Percentiles rank a stretch among this genome's conserved stretches.
Conservation (phyloP, 495 filamentous ascomycete species). For the Hypoxylon rickii region DNA sequence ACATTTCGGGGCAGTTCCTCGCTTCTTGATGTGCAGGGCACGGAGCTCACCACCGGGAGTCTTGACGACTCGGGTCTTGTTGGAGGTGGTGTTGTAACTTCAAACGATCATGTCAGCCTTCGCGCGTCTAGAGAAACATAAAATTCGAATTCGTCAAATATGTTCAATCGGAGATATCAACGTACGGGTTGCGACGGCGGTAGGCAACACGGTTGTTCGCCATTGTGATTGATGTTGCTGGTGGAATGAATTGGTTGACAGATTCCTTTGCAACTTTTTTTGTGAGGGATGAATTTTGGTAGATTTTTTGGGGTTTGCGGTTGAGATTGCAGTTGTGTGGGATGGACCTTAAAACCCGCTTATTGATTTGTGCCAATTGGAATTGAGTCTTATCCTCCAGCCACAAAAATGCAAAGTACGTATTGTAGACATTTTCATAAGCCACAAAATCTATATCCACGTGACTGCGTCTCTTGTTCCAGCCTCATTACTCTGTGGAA, state of each 20-base stretch:
- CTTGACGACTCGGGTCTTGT: conserved; percentile 94
- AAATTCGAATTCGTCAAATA: conserved; percentile 13
- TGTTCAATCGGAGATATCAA: conserved; percentile 36
- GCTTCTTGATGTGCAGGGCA: conserved; percentile 99
- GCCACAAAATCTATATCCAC: conserved; percentile 24
- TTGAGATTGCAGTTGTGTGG: conserved; percentile 31
- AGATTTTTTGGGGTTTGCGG: conserved; percentile 6
- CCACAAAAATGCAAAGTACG: too few relatives aligned
- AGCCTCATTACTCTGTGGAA: neutral
- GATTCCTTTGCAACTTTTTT: conserved; percentile 47
- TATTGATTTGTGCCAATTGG: conserved; percentile 34
- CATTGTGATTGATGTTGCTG: conserved; percentile 65
- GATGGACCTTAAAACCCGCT: conserved; percentile 38
- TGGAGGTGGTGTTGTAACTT: conserved; percentile 95
- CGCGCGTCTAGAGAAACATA: conserved; percentile 6
- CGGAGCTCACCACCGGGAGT: conserved; percentile 93
- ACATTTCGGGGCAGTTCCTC: conserved; percentile 93
- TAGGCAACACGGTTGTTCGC: conserved; percentile 62
- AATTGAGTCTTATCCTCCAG: neutral
- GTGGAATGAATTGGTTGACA: conserved; percentile 45
- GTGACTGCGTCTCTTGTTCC: conserved; percentile 15
- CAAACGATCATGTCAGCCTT: conserved; percentile 34
- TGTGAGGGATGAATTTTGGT: conserved; percentile 53
- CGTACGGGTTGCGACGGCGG: conserved; percentile 92
- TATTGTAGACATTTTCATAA: neutral